Evolutionary conservation across 257 asterid genomes (phyloP), one percentile per base, ranked within the genome.

Genomic region (Rhazya stricta): DNA sequence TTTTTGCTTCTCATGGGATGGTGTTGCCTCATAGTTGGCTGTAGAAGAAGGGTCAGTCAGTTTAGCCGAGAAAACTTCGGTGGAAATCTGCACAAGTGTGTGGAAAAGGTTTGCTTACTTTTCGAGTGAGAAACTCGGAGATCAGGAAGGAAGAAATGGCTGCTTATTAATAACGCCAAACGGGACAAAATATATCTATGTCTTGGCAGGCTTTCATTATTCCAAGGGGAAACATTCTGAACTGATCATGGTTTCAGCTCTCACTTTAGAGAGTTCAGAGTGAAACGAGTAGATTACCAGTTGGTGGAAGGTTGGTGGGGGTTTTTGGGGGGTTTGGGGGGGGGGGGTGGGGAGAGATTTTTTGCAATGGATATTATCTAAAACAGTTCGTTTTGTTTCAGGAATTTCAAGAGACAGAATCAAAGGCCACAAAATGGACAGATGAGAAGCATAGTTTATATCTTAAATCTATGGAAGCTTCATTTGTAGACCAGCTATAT

Each of bases 391-490:
- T 45, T 41, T 54, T 57, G 8, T 82, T 76, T 54, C 70, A 83
- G 85, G 76, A 69, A 3, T 78, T 76, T 74, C 86, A 81, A 82
- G 83, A 71, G 53, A 79, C 74, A 45, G 82, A 79, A 67, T 72
- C 76, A 12, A 62, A 69, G 82, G 65, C 76, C 53, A 53, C 74
- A 3, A 82, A 86, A 77, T 91, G 97, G 97, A 91, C 95, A 6
- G 79, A 91, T 54, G 88, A 88, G 84, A 89, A 88, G 67, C 95
- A 91, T 69, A 83, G 95, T 68, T 57, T 79, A 81, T 91, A 84
- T 80, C 91, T 91, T 74, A 83, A 86, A 6, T 86, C 93, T 50
- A 84, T 89, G 93, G 97, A 91, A 78, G 79, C 97, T 3, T 86
- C 90, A 37, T 91, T 91, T 70, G 91, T 91, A 45, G 43, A 87